A percentile compares a stretch with the other conserved stretches of the same genome.
phyloP scores from a whole-genome alignment of 345 rosid species.

The Geranium rotundifolium region DNA sequence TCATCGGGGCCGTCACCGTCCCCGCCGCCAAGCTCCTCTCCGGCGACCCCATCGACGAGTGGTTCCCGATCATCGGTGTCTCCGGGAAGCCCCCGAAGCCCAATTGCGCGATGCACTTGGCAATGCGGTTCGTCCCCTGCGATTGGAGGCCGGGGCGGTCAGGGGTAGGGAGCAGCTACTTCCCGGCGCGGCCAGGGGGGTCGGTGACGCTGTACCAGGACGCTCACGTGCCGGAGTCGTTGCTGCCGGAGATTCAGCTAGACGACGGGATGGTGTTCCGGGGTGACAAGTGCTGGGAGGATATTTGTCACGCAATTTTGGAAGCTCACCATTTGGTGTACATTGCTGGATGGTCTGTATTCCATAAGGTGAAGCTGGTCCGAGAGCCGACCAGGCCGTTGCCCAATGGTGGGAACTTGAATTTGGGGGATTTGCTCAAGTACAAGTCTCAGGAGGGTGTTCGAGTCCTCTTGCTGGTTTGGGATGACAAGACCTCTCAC shows the following conservation, averaged over 20 bases:
- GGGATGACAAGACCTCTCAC: slow-evolving; percentile 95
- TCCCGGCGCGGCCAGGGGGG: slow-evolving; percentile 55
- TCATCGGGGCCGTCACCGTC: slow-evolving; percentile 49
- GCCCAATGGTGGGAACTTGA: slow-evolving; percentile 55
- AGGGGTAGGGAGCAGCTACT: slow-evolving; percentile 47
- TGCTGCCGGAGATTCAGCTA: slow-evolving; percentile 42
- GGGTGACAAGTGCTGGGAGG: slow-evolving; percentile 77
- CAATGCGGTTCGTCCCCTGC: slow-evolving; percentile 44
- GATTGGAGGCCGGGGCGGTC: slow-evolving; percentile 25
- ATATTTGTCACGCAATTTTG: slow-evolving; percentile 66
- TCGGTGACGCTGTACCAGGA: slow-evolving; percentile 66
- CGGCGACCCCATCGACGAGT: slow-evolving; percentile 44
- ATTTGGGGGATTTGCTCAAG: slow-evolving; percentile 61
- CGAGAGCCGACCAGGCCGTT: slow-evolving; percentile 49
- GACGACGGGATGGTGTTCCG: slow-evolving; percentile 37
- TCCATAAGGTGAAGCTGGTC: slow-evolving; percentile 52
- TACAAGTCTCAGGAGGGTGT: slow-evolving; percentile 87
- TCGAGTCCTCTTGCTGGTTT: slow-evolving; percentile 61
- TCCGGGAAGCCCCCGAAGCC: slow-evolving; percentile 59
- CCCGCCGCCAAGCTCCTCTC: slow-evolving; percentile 22
- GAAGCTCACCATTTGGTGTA: slow-evolving; percentile 88
- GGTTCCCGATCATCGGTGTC: slow-evolving; percentile 47
- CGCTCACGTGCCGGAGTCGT: slow-evolving; percentile 49
- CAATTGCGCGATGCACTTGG: slow-evolving; percentile 45
- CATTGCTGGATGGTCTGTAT: slow-evolving; percentile 69